Evolutionary conservation across 805 yeast species (phyloP).

Genomic region (Candida suzukii): DNA sequence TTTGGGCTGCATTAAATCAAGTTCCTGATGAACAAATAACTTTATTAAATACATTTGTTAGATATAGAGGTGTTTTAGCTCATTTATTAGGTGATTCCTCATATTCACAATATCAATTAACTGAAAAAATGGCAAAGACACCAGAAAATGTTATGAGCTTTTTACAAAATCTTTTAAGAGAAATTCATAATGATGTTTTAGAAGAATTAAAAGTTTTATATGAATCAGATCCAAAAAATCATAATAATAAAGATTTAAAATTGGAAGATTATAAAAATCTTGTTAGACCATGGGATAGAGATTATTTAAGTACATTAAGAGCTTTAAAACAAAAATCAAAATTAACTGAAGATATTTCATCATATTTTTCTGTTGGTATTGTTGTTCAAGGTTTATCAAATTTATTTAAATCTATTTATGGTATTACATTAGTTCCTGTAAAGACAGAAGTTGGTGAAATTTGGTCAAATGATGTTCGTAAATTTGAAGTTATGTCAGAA

Average conservation of each 20-base stretch:
- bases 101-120: slow-evolving; percentile 74
- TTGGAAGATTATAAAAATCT: slow-evolving; percentile 33
- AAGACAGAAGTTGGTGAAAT: slow-evolving; percentile 65
- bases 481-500: slow-evolving; percentile 67
- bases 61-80: slow-evolving; percentile 65
- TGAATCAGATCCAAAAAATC: slow-evolving; percentile 17
- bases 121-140: slow-evolving; percentile 82
- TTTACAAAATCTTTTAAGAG: slow-evolving; percentile 48
- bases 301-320: slow-evolving; percentile 36
- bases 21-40: slow-evolving; percentile 57
- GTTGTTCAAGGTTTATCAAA: slow-evolving; percentile 78
- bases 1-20: slow-evolving; percentile 73
- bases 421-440: slow-evolving; percentile 66
- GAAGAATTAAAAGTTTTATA: slow-evolving; percentile 50
- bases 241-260: slow-evolving; percentile 8
- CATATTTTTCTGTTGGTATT: slow-evolving; percentile 78
- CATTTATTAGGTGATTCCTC: slow-evolving; percentile 61
- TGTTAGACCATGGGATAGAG: slow-evolving; percentile 90
- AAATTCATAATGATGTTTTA: slow-evolving; percentile 46
- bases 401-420: slow-evolving; percentile 65
- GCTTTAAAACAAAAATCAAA: slow-evolving; percentile 28
- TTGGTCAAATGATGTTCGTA: slow-evolving; percentile 83
- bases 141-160: slow-evolving; percentile 74
- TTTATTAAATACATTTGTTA: slow-evolving; percentile 51
- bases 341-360: slow-evolving; percentile 43